A percentile compares a stretch with the other conserved stretches of the same genome.
Conservation (phyloP, 2,329 filamentous ascomycete species). For the Sporothrix euskadiensis region DNA sequence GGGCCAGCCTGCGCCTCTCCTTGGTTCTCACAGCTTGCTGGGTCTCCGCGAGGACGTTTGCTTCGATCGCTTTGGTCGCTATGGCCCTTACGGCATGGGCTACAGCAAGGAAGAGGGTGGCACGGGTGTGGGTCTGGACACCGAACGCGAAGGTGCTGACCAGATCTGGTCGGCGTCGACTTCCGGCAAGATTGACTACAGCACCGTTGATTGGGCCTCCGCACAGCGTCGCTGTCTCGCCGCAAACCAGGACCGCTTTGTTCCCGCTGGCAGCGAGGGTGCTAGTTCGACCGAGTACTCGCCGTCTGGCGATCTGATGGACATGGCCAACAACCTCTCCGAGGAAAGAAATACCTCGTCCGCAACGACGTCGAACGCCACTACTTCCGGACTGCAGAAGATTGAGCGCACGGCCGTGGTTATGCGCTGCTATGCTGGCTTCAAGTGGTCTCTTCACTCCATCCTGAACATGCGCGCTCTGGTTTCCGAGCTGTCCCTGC, state of each 20-base stretch:
- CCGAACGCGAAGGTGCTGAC: constrained; percentile 67
- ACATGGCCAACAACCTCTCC: constrained; percentile 28
- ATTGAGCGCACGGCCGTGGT: constrained; percentile 70
- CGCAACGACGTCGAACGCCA: not conserved
- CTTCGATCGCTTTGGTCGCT: constrained; percentile 82
- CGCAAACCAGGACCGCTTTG: constrained; percentile 65
- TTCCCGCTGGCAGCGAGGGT: constrained; percentile 24
- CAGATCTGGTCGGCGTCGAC: constrained; percentile 52
- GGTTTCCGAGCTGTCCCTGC: constrained; percentile 73
- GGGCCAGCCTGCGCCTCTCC: constrained; percentile 73
- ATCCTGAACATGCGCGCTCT: constrained; percentile 80
- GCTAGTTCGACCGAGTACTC: constrained; percentile 16
- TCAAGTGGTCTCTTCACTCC: constrained; percentile 74
- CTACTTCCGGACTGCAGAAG: constrained; percentile 39
- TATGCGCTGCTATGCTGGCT: constrained; percentile 77
- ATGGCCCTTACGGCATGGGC: constrained; percentile 84
- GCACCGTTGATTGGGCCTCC: constrained; percentile 55
- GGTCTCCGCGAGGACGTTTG: constrained; percentile 77
- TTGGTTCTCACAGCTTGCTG: constrained; percentile 74
- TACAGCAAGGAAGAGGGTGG: constrained; percentile 75
- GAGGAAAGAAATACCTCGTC: constrained; percentile 29
- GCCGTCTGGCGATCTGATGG: constrained; percentile 17
- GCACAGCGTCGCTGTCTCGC: constrained; percentile 57
- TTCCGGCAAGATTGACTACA: constrained; percentile 58
- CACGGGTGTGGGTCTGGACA: constrained; percentile 68